Percentiles rank a stretch among this genome's conserved stretches.
phyloP scores from a whole-genome alignment of 805 yeast species.

The Candida tallmaniae region DNA sequence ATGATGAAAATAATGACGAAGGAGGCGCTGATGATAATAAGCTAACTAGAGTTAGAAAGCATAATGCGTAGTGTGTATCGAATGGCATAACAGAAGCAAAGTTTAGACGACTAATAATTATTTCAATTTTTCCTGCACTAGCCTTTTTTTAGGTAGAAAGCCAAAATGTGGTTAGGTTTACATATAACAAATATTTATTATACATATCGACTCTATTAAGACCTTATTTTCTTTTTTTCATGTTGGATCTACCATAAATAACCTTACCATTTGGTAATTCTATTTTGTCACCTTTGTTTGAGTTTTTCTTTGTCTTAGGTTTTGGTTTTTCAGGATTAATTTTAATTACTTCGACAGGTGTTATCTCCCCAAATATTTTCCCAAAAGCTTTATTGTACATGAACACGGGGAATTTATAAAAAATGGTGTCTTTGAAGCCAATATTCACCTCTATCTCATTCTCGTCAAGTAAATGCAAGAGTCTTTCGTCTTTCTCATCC shows the following conservation, averaged over 20 bases:
- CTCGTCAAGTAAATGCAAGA: slow-evolving; percentile 39
- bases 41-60: slow-evolving; percentile 41
- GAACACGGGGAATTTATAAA: slow-evolving; percentile 37
- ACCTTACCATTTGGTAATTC: slow-evolving; percentile 62
- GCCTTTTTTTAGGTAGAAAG: neutral
- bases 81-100: neutral
- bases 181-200: neutral
- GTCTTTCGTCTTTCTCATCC: slow-evolving; percentile 31
- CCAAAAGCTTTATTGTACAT: slow-evolving; percentile 47
- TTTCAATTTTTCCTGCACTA: neutral
- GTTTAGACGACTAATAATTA: neutral
- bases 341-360: slow-evolving; percentile 8
- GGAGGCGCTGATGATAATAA: slow-evolving; percentile 23
- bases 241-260: slow-evolving; percentile 29
- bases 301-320: slow-evolving; percentile 27
- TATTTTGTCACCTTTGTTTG: slow-evolving; percentile 38
- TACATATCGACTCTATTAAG: neutral
- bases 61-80: slow-evolving; percentile 16
- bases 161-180: too few species aligned
- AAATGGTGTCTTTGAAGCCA: slow-evolving; percentile 44
- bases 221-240: slow-evolving; percentile 10
- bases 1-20: slow-evolving; percentile 16
- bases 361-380: slow-evolving; percentile 14
- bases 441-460: slow-evolving; percentile 45
- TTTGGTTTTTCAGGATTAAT: slow-evolving; percentile 12